Evolutionary conservation across 2,329 filamentous ascomycete genomes (phyloP).

Genomic region (Penicillium brevicompactum): DNA sequence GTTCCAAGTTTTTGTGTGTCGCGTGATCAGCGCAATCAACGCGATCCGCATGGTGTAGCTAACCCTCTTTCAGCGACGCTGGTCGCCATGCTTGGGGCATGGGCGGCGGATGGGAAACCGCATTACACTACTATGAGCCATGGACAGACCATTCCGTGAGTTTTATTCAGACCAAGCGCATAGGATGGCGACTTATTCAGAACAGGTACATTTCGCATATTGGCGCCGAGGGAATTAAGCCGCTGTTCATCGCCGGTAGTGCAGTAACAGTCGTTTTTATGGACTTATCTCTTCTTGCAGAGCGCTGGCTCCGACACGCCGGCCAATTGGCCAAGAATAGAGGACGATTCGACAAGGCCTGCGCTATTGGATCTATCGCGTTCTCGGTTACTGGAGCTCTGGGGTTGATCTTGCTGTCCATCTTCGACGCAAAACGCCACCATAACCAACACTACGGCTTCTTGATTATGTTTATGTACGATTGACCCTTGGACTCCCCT

Average conservation of each 20-base stretch:
- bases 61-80: slow-evolving; percentile 3
- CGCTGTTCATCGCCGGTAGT: slow-evolving; percentile 10
- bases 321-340: slow-evolving; percentile 10
- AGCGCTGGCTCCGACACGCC: slow-evolving; percentile 13
- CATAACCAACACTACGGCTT: slow-evolving; percentile 5
- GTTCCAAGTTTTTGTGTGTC: neutral
- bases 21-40: neutral
- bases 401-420: slow-evolving; percentile 8
- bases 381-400: slow-evolving; percentile 8
- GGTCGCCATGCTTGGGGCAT: slow-evolving; percentile 6
- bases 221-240: slow-evolving; percentile 9
- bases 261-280: slow-evolving; percentile 11
- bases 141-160: slow-evolving; percentile 9
- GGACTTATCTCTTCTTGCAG: slow-evolving; percentile 4
- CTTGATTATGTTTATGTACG: slow-evolving; percentile 11
- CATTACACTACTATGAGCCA: slow-evolving; percentile 4
- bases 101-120: slow-evolving; percentile 12
- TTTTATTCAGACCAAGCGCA: neutral
- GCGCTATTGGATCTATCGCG: slow-evolving; percentile 8
- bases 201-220: slow-evolving; percentile 14
- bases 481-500: neutral
- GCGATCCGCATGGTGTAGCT: neutral
- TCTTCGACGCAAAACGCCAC: slow-evolving; percentile 10
- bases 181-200: neutral
- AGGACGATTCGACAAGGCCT: slow-evolving; percentile 8